Conservation (phyloP, 2,329 filamentous ascomycete species). For the Pseudogymnoascus sp. region DNA sequence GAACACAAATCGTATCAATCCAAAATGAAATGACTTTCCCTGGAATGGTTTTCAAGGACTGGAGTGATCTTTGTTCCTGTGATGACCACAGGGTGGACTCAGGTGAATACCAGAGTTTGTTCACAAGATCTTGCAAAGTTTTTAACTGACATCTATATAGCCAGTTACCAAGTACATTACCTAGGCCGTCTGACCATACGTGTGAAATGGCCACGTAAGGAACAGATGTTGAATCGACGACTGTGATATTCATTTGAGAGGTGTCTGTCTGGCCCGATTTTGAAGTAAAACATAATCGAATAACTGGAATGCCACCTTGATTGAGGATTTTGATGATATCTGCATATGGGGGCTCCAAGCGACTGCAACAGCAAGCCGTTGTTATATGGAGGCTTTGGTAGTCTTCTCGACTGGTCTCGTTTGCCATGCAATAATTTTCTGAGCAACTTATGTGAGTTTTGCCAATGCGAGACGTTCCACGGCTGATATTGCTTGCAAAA, state of each 20-base stretch:
- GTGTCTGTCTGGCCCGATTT: no score
- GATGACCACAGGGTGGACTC: background rate
- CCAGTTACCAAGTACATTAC: conserved; percentile 26
- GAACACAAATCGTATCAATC: conserved; percentile 32
- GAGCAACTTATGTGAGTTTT: no score
- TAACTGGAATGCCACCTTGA: no score
- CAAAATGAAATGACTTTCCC: conserved; percentile 21
- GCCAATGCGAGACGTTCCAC: no score
- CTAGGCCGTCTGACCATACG: conserved; percentile 32
- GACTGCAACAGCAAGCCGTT: no score
- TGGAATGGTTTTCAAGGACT: background rate
- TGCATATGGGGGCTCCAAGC: no score
- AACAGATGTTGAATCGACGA: conserved; percentile 20
- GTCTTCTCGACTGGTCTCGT: no score
- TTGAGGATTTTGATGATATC: no score
- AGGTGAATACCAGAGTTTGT: conserved; percentile 3
- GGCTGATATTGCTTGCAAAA: no score
- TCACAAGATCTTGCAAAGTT: conserved; percentile 11
- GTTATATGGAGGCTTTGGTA: no score
- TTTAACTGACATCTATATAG: conserved; percentile 19
- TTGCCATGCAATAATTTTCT: no score
- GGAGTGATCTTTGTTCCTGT: background rate
- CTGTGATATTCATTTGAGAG: conserved; percentile 12
- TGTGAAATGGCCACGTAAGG: conserved; percentile 31
- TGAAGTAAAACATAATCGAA: no score